Base-by-base conservation (phyloP, 2,329 filamentous ascomycete genomes). In the Saccharata proteae region DNA sequence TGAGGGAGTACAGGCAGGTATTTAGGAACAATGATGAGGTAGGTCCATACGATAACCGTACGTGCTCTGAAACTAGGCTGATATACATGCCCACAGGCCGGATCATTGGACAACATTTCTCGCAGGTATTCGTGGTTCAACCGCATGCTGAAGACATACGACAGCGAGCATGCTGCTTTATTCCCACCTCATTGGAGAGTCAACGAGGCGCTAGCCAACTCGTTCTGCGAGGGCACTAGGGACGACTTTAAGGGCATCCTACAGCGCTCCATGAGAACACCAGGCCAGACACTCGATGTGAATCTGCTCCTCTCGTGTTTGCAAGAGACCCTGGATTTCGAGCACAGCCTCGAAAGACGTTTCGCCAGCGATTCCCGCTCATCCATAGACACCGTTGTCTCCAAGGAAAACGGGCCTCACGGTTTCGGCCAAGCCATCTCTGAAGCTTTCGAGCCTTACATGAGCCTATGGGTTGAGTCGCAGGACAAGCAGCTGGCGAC, bases 321-420 rank as follows among this genome's bases (percentile, higher is more conserved):
- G 41, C 88, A 96, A 48, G 86, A 96, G 54, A 98, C 90, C 0
- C 72, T 98, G 44, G 84, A 98, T 51, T 98, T 98, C 52, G 90
- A 98, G 57, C 86, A 96, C 50, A 79, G 72, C 36, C 65, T 98
- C 9, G 90, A 98, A 55, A 74, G 74, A 40, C 76, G 80, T 7
- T 96, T 96, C 51, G n/a, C 7, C 19, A 71, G 78, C 2, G 48
- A 80, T 21, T 74, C 83, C 9, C 68, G 77, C 35, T 76, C 77
- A 11, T 96, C 88, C 24, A 85, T 92, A 35, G 90, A 98, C 52
- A 96, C 88, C 0, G 71, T 93, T 17, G 79, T 75, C 38, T 92
- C 83, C 2, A 64, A 72, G 6, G 81, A 86, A 38, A 81, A 85
- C 31, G 77, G 77, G 43, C 64, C 75, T 0, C 76, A 81, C 13